A percentile compares a stretch with the other conserved stretches of the same genome.
These are phyloP conservation scores for Closterium sp. DNA, from an alignment of 139 green algal genomes.

Conservation along the genomic window DNA sequence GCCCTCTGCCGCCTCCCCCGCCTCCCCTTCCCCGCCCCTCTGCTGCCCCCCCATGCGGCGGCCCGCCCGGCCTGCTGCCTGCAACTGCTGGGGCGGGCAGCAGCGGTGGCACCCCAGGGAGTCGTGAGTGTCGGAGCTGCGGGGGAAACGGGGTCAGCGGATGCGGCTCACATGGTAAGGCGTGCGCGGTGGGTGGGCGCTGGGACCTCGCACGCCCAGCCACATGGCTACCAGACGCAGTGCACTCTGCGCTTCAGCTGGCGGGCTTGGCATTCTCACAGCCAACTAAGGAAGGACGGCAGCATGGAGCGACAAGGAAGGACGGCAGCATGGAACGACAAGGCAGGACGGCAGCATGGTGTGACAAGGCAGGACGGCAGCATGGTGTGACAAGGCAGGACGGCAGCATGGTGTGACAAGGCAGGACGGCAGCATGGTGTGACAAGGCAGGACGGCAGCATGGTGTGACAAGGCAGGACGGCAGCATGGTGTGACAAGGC, in stretches of 20 bases:
- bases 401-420: too few relatives aligned
- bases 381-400: too few relatives aligned
- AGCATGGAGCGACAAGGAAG: too few relatives aligned
- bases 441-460: too few relatives aligned
- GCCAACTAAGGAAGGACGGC: neutral
- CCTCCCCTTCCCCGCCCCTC: neutral
- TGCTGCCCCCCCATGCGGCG: neutral
- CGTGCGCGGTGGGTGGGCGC: neutral
- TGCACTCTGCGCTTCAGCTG: too few relatives aligned
- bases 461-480: too few relatives aligned
- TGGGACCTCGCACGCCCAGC: neutral
- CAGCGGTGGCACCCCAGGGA: slow-evolving; percentile 60
- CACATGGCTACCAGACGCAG: neutral
- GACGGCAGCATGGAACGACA: too few relatives aligned
- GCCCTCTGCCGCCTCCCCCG: neutral
- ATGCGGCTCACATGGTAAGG: too few relatives aligned
- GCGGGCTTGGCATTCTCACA: neutral
- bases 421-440: too few relatives aligned
- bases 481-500: too few relatives aligned
- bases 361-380: too few relatives aligned
- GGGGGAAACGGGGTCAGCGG: too few relatives aligned
- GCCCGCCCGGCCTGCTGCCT: neutral
- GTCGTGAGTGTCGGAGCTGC: slow-evolving; percentile 79
- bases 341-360: neutral
- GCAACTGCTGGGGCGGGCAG: neutral